phyloP scores from a whole-genome alignment of 768 basidiomycete genomes.

The Lentinula sp. region DNA sequence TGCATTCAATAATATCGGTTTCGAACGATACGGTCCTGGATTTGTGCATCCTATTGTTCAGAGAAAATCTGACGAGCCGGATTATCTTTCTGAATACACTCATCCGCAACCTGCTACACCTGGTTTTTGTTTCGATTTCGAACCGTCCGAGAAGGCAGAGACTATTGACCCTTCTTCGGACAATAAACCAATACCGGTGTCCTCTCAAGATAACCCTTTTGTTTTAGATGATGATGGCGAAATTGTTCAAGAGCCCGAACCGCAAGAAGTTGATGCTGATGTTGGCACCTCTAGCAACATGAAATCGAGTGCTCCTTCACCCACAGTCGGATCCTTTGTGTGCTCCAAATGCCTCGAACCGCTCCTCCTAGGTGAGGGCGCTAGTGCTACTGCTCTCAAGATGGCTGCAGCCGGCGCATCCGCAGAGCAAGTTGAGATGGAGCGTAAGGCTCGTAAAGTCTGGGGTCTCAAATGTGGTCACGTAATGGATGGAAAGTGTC shows the following conservation, averaged over 20 bases:
- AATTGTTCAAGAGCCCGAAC: conserved; percentile 16
- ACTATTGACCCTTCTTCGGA: not conserved
- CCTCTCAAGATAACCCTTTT: conserved; percentile 32
- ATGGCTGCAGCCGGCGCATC: conserved; percentile 34
- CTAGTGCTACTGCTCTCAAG: not conserved
- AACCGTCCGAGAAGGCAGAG: conserved; percentile 24
- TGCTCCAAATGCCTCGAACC: conserved; percentile 67
- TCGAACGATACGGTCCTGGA: not conserved
- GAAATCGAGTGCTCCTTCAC: not conserved
- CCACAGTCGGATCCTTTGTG: conserved; percentile 33
- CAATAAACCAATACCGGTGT: conserved; percentile 11
- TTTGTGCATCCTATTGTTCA: not conserved
- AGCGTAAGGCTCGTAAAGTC: conserved; percentile 40
- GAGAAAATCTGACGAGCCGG: conserved; percentile 18
- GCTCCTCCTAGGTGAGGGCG: conserved; percentile 39
- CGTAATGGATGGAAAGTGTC: conserved; percentile 72
- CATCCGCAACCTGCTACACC: conserved; percentile 49
- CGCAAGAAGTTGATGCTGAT: conserved; percentile 11
- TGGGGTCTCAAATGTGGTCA: conserved; percentile 79
- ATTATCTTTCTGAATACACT: conserved; percentile 58
- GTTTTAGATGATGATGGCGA: conserved; percentile 40
- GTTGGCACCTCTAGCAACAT: conserved; percentile 7
- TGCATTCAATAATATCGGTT: not conserved
- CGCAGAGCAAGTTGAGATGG: conserved; percentile 29
- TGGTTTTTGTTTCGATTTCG: conserved; percentile 71